Evolutionary conservation across 2,329 filamentous ascomycete species (phyloP).

Genomic region (Clonostachys sp.): DNA sequence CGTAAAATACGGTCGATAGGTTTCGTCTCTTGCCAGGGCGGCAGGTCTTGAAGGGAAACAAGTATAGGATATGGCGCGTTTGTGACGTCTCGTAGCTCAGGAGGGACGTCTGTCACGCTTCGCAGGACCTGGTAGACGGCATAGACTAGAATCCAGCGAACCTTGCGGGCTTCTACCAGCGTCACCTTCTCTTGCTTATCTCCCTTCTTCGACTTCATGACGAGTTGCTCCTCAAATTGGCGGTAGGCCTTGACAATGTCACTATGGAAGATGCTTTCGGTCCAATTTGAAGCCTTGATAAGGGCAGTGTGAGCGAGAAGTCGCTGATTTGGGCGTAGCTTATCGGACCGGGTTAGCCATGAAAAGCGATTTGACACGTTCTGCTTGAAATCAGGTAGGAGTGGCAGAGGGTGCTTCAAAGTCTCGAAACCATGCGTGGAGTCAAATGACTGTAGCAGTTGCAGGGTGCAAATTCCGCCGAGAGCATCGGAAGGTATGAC

Average conservation of each 20-base stretch:
- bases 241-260: conserved; percentile 64
- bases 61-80: conserved; percentile 53
- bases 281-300: conserved; percentile 43
- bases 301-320: conserved; percentile 48
- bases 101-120: conserved; percentile 55
- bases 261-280: conserved; percentile 32
- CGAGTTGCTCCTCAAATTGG: conserved; percentile 60
- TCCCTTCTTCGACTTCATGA: conserved; percentile 41
- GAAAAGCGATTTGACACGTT: conserved; percentile 25
- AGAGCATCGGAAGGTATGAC: conserved; percentile 49
- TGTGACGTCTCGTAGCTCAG: conserved; percentile 53
- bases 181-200: conserved; percentile 50
- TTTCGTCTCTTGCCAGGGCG: conserved; percentile 34
- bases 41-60: conserved; percentile 33
- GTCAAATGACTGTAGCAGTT: conserved; percentile 66
- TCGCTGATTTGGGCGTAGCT: conserved; percentile 39
- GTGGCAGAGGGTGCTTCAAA: conserved; percentile 61
- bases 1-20: conserved; percentile 14
- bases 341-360: conserved; percentile 32
- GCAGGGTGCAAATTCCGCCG: conserved; percentile 66
- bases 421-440: conserved; percentile 50
- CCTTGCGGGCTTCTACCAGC: conserved; percentile 65
- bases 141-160: conserved; percentile 76
- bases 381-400: conserved; percentile 48
- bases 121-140: conserved; percentile 68